Evolutionary conservation across 345 rosid genomes (phyloP).

Genomic region (Trapa incisa): DNA sequence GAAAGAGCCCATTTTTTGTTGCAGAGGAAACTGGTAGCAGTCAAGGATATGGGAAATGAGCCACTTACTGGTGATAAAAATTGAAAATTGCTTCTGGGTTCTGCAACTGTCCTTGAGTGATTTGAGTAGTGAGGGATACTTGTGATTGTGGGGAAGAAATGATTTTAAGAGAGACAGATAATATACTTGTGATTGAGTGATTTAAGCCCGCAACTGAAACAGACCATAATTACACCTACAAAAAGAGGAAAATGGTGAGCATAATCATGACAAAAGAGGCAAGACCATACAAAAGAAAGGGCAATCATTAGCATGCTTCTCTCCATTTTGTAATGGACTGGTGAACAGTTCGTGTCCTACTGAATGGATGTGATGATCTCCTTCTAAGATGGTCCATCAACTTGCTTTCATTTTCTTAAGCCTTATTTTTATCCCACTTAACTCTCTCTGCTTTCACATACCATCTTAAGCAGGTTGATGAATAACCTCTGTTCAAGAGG

Average conservation of each 20-base stretch:
- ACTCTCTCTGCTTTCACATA: not conserved
- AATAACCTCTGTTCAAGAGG: too few species aligned
- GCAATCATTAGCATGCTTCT: not conserved
- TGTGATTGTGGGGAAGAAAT: not conserved
- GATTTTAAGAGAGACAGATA: not conserved
- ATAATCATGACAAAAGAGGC: slow-evolving; percentile 1
- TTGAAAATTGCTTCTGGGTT: not conserved
- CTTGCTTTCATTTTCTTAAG: not conserved
- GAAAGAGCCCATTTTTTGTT: not conserved
- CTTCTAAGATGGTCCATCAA: not conserved
- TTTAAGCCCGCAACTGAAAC: not conserved
- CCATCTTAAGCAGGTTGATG: too few species aligned
- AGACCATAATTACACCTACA: too few species aligned
- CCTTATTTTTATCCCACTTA: not conserved
- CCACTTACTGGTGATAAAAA: not conserved
- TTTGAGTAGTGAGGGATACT: not conserved
- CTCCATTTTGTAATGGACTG: not conserved
- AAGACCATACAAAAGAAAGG: slow-evolving; percentile 1
- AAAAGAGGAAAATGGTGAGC: not conserved
- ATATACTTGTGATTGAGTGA: too few species aligned
- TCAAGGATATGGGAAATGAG: not conserved
- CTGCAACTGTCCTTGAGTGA: not conserved
- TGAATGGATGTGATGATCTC: not conserved
- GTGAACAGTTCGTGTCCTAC: not conserved
- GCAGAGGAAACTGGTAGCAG: not conserved